Percentiles rank a stretch among this genome's conserved stretches.
Evolutionary conservation across 768 basidiomycete genomes (phyloP).

Genomic region (Leccinum boreale): DNA sequence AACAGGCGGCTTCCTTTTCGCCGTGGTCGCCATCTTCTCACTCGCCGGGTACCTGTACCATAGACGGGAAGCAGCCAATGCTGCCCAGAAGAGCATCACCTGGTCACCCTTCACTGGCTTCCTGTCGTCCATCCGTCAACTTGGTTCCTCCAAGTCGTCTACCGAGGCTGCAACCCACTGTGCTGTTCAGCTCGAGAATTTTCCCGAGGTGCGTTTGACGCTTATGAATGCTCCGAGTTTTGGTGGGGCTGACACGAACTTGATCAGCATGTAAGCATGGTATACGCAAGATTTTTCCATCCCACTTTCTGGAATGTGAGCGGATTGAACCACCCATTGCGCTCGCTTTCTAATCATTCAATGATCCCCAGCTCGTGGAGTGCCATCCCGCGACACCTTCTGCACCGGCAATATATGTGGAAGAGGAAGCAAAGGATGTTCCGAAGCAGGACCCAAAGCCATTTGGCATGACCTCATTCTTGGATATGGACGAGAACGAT

Average conservation of each 20-base stretch:
- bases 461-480: slow-evolving; percentile 8
- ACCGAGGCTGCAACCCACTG: neutral
- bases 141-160: neutral
- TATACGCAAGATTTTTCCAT: slow-evolving; percentile 21
- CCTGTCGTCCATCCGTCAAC: neutral
- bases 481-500: neutral
- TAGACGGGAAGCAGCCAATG: neutral
- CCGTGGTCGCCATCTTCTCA: slow-evolving; percentile 8
- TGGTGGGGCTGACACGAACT: neutral
- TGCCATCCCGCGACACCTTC: slow-evolving; percentile 13
- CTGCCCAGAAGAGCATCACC: neutral
- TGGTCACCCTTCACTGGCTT: neutral
- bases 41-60: slow-evolving; percentile 6
- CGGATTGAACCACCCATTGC: neutral
- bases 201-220: slow-evolving; percentile 1
- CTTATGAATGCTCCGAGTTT: neutral
- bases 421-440: slow-evolving; percentile 12
- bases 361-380: slow-evolving; percentile 11
- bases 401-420: slow-evolving; percentile 18
- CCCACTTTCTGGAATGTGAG: slow-evolving; percentile 21
- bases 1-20: slow-evolving; percentile 17
- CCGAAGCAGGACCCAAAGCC: neutral
- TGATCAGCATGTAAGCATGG: slow-evolving; percentile 16
- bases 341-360: neutral
- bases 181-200: neutral